Base-by-base conservation (phyloP, 2,329 filamentous ascomycete species). In the Bipolaris oryzae region DNA sequence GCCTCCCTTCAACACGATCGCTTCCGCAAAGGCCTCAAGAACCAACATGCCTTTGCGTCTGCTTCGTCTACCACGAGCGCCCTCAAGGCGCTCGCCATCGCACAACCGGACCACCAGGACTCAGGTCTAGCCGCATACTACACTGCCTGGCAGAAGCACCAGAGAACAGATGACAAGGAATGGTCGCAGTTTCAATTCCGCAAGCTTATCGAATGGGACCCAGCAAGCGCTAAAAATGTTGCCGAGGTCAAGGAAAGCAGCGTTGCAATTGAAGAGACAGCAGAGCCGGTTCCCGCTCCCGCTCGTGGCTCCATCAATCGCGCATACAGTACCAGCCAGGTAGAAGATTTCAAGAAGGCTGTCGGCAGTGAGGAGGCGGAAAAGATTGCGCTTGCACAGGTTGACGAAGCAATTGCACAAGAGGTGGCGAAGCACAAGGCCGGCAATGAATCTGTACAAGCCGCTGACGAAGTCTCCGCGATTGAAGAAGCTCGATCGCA, bases 121-220 rank as follows among this genome's bases (percentile, higher is more conserved):
- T 72, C 74, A 61, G 90, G 89, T 58, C 74, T 98, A 83, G 92
- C 93, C 61, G 92, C 91, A 68, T 97, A 96, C 78, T 96, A 92
- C 70, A 92, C 95, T 76, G 91, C 92, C 52, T 90, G 95, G 81
- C 92, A 94, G 77, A 89, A 90, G 75, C 85, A 88, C 62, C 87
- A 56, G 16, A 39, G 83, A 57, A 82, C 84, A 47, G 89, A 87
- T 45, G 89, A 92, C 48, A 87, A 89, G 65, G 93, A 97, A 74
- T 96, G 92, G 92, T 89, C 89, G 41, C 92, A 96, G 75, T 96
- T 92, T 70, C 90, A 96, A 76, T 93, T 96, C 74, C 89, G 89
- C 53, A 89, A 92, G 77, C 85, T 89, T 62, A 91, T 97, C 68
- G 93, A 95, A 74, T 96, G 93, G 91, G 93, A 95, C 81, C 83